A percentile compares a stretch with the other conserved stretches of the same genome.
phyloP scores from a whole-genome alignment of 768 basidiomycete genomes.

The Termitomyces sp. region DNA sequence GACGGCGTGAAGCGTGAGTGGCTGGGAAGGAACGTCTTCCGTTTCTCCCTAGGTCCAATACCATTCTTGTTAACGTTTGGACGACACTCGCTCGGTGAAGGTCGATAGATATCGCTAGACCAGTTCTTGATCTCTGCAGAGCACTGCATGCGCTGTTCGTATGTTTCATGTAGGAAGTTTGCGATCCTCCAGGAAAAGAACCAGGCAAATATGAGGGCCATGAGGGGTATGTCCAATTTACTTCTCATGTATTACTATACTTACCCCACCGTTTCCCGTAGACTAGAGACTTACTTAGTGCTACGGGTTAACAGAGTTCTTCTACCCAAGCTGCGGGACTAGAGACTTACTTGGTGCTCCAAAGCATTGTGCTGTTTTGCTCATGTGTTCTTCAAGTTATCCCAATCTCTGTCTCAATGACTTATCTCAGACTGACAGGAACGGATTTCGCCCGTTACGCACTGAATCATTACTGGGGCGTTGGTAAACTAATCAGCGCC shows the following conservation, averaged over 20 bases:
- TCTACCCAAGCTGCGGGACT: no score
- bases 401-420: no score
- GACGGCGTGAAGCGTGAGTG: constrained; percentile 70
- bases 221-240: no score
- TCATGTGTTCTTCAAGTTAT: no score
- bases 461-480: neutral
- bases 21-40: constrained; percentile 61
- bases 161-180: constrained; percentile 88
- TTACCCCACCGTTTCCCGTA: no score
- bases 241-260: no score
- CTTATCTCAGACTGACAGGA: no score
- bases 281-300: no score
- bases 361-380: neutral
- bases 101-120: constrained; percentile 92
- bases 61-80: constrained; percentile 82
- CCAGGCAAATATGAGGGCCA: constrained; percentile 98
- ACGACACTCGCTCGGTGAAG: constrained; percentile 86
- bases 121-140: constrained; percentile 92
- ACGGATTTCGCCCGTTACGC: no score
- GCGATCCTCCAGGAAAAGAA: constrained; percentile 96
- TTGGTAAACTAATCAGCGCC: neutral
- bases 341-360: no score
- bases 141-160: constrained; percentile 86
- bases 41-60: constrained; percentile 47
- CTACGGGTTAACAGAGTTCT: no score